Base-by-base conservation (phyloP, 2,329 filamentous ascomycete species). In the Ophiobolus disseminans region DNA sequence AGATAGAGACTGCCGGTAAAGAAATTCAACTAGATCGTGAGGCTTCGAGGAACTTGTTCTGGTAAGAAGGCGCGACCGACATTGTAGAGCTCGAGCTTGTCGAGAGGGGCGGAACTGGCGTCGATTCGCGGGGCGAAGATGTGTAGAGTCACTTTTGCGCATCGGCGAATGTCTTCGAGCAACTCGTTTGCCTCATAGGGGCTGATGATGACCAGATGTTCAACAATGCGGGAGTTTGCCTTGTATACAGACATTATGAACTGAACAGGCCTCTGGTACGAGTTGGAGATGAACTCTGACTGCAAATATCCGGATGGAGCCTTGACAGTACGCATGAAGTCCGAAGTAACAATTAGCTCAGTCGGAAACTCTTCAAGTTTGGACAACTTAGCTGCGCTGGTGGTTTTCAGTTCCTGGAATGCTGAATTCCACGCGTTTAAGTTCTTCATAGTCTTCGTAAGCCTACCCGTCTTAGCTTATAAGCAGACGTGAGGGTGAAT, bases 1-100 rank as follows among this genome's bases (percentile, higher is more conserved):
- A 90, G 73, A 56, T 90, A 90, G 0, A 90, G 75, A 45, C 88
- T 85, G 0, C 87, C 88, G 0, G 88, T 76, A 44, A 91, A 90
- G 0, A 90, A 69, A 34, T 87, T 86, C 0, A 90, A 75, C 46
- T 83, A 75, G 0, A 75, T 69, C 0, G 72, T 65, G 0, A 82
- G 60, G 0, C 45, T 62, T 7, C 58, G 64, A 10, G 55, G 61
- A 3, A 66, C 45, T 6, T 21, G 25, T 2, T 5, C 11, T 1
- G 50, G 20, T 0, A 37, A 50, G 16, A 58, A 53, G 0, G 1
- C 6, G 2, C 53, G 48, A 0, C 64, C 75, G 1, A 78, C 45
- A 1, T 67, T 74, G 57, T 75, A 81, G 1, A 84, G 69, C 1
- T 68, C 48, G 0, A 86, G 68, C 0, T 62, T 40, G 36, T 86